phyloP scores from a whole-genome alignment of 129 eudicot genomes.

The Pittosporum tobira region DNA sequence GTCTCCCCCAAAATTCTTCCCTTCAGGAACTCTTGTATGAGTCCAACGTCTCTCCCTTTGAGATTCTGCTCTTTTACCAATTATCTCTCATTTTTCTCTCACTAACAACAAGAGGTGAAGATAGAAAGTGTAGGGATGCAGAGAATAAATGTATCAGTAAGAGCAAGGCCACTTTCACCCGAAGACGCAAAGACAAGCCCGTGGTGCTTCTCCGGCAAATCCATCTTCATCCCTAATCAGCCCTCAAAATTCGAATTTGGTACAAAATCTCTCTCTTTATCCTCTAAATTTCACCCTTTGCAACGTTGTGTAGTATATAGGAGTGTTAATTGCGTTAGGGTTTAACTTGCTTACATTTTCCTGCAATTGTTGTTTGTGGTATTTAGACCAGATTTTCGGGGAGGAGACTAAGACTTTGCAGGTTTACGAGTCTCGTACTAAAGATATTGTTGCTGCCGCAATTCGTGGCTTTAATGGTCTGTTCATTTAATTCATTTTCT shows the following conservation, averaged over 20 bases:
- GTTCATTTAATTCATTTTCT: not conserved
- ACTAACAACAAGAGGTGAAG: not conserved
- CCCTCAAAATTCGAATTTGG: constrained; percentile 75
- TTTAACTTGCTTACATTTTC: constrained; percentile 9
- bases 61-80: not conserved
- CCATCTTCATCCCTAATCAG: constrained; percentile 54
- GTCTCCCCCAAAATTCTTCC: not conserved
- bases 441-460: constrained; percentile 79
- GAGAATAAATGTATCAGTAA: constrained; percentile 72
- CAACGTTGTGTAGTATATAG: too few species aligned
- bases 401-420: constrained; percentile 70
- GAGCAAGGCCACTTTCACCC: constrained; percentile 74
- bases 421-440: constrained; percentile 65
- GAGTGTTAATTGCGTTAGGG: not conserved
- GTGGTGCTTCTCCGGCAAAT: constrained; percentile 74
- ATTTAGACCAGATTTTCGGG: constrained; percentile 54
- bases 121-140: constrained; percentile 35
- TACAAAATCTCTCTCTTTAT: constrained; percentile 10
- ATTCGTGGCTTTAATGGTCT: constrained; percentile 87
- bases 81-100: not conserved
- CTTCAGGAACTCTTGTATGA: not conserved
- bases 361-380: constrained; percentile 7
- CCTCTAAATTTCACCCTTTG: not conserved
- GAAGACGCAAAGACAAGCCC: constrained; percentile 80
- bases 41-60: not conserved